Conservation (phyloP, 2,329 filamentous ascomycete genomes). For the Aspergillus arachidicola region DNA sequence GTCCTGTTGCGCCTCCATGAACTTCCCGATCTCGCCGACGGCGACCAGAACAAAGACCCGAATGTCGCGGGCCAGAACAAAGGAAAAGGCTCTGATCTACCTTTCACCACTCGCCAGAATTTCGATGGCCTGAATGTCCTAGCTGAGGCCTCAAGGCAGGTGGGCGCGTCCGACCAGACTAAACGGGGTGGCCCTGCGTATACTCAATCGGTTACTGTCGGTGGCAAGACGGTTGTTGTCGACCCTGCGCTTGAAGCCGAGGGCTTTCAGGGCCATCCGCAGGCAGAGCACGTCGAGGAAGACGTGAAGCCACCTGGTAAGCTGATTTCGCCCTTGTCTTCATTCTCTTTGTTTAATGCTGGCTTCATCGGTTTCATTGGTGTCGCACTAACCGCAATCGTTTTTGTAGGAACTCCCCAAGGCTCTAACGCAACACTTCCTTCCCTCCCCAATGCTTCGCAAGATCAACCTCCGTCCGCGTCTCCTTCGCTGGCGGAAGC, state of each 20-base stretch:
- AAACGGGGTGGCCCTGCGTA: conserved; percentile 41
- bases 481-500: conserved; percentile 37
- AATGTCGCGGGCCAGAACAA: conserved; percentile 35
- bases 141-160: conserved; percentile 82
- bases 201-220: conserved; percentile 44
- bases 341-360: conserved; percentile 7
- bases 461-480: conserved; percentile 36
- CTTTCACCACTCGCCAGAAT: conserved; percentile 57
- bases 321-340: conserved; percentile 3
- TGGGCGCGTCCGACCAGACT: conserved; percentile 58
- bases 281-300: conserved; percentile 31
- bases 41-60: conserved; percentile 42
- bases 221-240: conserved; percentile 45
- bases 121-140: conserved; percentile 84
- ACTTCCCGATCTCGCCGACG: conserved; percentile 58
- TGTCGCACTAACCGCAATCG: conserved; percentile 18
- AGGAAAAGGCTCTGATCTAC: conserved; percentile 42
- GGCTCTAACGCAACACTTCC: conserved; percentile 34
- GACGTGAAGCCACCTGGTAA: conserved; percentile 28
- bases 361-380: conserved; percentile 6
- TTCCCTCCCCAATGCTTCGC: conserved; percentile 34
- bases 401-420: conserved; percentile 31
- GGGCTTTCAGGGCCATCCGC: conserved; percentile 38
- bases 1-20: conserved; percentile 74
- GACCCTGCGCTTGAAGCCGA: conserved; percentile 47